phyloP scores from a whole-genome alignment of 495 filamentous ascomycete genomes.

The Corynascus novoguineensis region DNA sequence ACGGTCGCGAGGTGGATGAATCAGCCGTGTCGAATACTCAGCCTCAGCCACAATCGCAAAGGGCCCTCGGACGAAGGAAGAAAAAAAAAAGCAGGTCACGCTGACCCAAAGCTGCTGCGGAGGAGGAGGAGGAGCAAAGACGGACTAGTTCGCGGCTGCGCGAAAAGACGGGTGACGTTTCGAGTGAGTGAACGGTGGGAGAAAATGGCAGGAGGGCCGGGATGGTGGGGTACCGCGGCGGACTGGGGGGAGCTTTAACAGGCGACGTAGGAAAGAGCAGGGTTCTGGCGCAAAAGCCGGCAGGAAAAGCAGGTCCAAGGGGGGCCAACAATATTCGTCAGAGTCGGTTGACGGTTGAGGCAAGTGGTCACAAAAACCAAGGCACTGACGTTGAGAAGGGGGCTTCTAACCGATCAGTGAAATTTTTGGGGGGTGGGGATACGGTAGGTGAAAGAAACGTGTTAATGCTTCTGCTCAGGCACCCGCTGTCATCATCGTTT shows the following conservation, averaged over 20 bases:
- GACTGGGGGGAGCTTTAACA: constrained; percentile 2
- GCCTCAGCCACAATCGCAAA: no score
- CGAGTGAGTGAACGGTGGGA: background rate
- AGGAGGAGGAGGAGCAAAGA: background rate
- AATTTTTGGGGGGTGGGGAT: constrained; percentile 6
- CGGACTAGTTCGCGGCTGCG: background rate
- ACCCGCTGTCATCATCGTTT: constrained; percentile 33
- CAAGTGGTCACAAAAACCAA: constrained; percentile 26
- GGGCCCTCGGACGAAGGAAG: background rate
- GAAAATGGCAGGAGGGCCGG: background rate
- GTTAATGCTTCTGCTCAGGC: constrained; percentile 17
- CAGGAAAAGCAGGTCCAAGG: constrained; percentile 12
- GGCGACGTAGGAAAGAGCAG: constrained; percentile 3
- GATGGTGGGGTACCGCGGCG: constrained; percentile 1
- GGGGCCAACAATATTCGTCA: constrained; percentile 18
- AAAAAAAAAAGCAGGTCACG: background rate
- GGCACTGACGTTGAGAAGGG: constrained; percentile 16
- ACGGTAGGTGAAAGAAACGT: background rate
- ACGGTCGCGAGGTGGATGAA: no score
- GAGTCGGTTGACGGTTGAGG: constrained; percentile 17
- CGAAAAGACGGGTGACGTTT: background rate
- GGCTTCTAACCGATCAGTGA: constrained; percentile 11
- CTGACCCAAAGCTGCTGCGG: background rate
- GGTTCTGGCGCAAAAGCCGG: constrained; percentile 4
- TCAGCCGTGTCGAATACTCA: no score